phyloP scores from a whole-genome alignment of 129 eudicot species.

The Lactuca saligna region DNA sequence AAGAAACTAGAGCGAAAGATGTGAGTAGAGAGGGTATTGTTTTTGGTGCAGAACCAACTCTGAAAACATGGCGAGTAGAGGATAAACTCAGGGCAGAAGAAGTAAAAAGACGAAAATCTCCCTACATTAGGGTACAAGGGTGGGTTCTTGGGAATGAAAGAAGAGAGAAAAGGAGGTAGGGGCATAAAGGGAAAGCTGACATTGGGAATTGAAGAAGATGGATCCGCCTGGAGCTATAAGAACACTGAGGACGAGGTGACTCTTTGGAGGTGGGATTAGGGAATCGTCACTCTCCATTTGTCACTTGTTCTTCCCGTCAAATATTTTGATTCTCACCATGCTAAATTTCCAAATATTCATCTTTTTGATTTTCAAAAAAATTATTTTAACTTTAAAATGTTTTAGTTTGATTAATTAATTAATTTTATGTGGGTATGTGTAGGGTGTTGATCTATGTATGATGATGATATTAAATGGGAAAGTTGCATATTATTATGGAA shows the following conservation, averaged over 20 bases:
- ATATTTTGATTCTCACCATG: conserved; percentile 25
- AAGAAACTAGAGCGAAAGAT: conserved; percentile 1
- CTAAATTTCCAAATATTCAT: conserved; percentile 7
- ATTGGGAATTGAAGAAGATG: conserved; percentile 36
- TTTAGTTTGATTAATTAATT: not conserved
- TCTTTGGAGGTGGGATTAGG: conserved; percentile 27
- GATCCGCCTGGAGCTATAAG: conserved; percentile 27
- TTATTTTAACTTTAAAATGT: not conserved
- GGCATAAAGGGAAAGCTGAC: conserved; percentile 34
- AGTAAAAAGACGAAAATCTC: conserved; percentile 43
- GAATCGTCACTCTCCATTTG: conserved; percentile 34
- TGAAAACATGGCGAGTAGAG: conserved; percentile 68
- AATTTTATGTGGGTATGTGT: not conserved
- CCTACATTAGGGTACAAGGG: conserved; percentile 34
- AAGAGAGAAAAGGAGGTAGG: conserved; percentile 24
- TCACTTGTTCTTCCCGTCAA: conserved; percentile 21
- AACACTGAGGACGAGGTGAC: conserved; percentile 31
- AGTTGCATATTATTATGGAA: conserved; percentile 19
- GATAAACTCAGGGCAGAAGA: not conserved
- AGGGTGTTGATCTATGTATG: conserved; percentile 11
- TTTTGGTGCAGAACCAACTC: conserved; percentile 66
- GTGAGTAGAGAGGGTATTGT: conserved; percentile 40
- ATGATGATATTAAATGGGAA: conserved; percentile 19
- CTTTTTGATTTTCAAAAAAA: not conserved
- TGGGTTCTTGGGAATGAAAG: conserved; percentile 60